Evolutionary conservation across 1,284 basidiomycete genomes (phyloP).

Genomic region (Moesziomyces sp.): DNA sequence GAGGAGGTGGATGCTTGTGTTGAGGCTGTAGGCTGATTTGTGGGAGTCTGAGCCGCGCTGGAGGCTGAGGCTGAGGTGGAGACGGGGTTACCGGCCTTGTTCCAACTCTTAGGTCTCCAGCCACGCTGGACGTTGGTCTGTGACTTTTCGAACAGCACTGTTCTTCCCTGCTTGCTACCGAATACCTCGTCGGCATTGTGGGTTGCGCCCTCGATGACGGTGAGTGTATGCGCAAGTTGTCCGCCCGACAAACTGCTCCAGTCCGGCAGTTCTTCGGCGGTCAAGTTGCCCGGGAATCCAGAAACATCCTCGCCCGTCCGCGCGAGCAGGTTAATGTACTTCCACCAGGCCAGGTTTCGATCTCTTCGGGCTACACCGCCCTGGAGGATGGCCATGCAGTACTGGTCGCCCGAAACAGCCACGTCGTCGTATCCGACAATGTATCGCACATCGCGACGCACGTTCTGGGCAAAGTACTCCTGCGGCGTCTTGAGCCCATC

Average conservation of each 20-base stretch:
- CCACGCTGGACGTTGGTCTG: slow-evolving; percentile 46
- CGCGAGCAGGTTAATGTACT: slow-evolving; percentile 63
- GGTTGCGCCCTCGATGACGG: slow-evolving; percentile 56
- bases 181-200: slow-evolving; percentile 62
- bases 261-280: slow-evolving; percentile 45
- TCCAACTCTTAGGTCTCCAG: slow-evolving; percentile 60
- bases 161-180: slow-evolving; percentile 46
- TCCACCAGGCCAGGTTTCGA: slow-evolving; percentile 64
- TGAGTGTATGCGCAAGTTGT: slow-evolving; percentile 49
- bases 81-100: not conserved
- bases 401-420: slow-evolving; percentile 52
- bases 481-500: slow-evolving; percentile 42
- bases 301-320: slow-evolving; percentile 51
- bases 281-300: slow-evolving; percentile 55
- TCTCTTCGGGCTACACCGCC: slow-evolving; percentile 59
- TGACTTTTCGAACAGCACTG: slow-evolving; percentile 55
- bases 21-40: not conserved
- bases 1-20: not conserved
- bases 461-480: slow-evolving; percentile 57
- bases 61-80: not conserved
- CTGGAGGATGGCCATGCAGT: slow-evolving; percentile 64
- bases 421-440: slow-evolving; percentile 62
- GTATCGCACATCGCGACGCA: slow-evolving; percentile 60
- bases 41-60: not conserved
- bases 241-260: slow-evolving; percentile 53